Base-by-base conservation (phyloP, 1,284 basidiomycete genomes). In the Microbotryum silenes-acaulis region DNA sequence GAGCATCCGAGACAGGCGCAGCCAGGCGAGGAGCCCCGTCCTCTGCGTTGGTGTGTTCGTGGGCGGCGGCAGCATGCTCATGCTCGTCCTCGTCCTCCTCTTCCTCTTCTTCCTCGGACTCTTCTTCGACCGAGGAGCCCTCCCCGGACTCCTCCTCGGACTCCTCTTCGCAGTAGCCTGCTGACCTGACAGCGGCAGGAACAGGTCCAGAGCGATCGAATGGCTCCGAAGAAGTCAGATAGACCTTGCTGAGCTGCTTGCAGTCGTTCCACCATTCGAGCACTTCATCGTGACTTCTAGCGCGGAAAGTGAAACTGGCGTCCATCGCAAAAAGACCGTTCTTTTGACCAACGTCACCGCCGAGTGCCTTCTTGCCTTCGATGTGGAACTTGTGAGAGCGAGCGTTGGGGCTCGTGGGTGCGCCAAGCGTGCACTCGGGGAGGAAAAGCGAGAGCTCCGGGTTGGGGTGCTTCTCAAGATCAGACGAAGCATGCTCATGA, bases 201-300 rank as follows among this genome's bases (percentile, higher is more conserved):
- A 98, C 89, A 12, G 91, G 91, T 6, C 96, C 94, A 55, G 85
- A 86, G 58, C 94, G 81, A 78, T 97, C 91, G 80, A 97, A 89
- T 74, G 86, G 83, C 79, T 97, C 94, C 67, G 87, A 89, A 56
- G 92, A 91, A 59, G 97, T 91, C 60, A 98, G 68, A 77, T 97
- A 98, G 68, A 94, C 81, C 62, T 93, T 92, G 74, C 90, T 93
- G 61, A 98, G 81, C 91, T 97, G 96, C 71, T 92, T 81, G 59
- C 96, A 81, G 76, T 97, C 96, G 77, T 97, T 97, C 94, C 96
- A 98, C 89, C 96, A 97, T 78, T 97, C 94, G 91, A 97, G 93
- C 89, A 97, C 91, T 74, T 97, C 94, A 70, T 97, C 93, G 73
- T 90, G 85, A 69, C 84, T 87, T 66, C 93, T 81, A 51, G 89